phyloP scores from a whole-genome alignment of 345 rosid genomes.

The Dipteronia sinensis region DNA sequence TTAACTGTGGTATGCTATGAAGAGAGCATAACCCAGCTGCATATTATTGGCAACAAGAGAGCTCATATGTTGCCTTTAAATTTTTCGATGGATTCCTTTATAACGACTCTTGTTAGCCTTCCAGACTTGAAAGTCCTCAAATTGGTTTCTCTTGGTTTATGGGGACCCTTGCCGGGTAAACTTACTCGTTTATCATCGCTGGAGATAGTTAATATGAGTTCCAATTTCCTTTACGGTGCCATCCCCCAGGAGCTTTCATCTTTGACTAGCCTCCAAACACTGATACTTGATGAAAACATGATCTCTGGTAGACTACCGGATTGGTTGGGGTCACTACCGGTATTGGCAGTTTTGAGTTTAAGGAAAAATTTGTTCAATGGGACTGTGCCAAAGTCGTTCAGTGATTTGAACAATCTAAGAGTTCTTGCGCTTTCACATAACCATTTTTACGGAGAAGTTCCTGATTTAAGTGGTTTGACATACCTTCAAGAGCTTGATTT shows the following conservation, averaged over 20 bases:
- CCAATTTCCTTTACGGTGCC: slow-evolving; percentile 67
- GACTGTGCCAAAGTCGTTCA: slow-evolving; percentile 66
- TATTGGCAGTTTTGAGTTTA: slow-evolving; percentile 71
- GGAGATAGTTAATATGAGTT: slow-evolving; percentile 85
- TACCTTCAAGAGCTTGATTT: slow-evolving; percentile 89
- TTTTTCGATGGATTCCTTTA: slow-evolving; percentile 79
- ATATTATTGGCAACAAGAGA: slow-evolving; percentile 59
- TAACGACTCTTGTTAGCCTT: slow-evolving; percentile 72
- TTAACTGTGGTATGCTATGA: slow-evolving; percentile 86
- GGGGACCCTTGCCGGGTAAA: slow-evolving; percentile 87
- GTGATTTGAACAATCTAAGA: slow-evolving; percentile 69
- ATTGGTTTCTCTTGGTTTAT: slow-evolving; percentile 79
- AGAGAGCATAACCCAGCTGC: slow-evolving; percentile 78
- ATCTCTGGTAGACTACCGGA: slow-evolving; percentile 62
- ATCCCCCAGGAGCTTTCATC: slow-evolving; percentile 70
- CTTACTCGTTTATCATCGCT: slow-evolving; percentile 60
- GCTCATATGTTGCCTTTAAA: slow-evolving; percentile 54
- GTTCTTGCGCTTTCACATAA: slow-evolving; percentile 78
- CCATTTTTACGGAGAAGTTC: slow-evolving; percentile 67
- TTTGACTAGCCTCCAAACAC: slow-evolving; percentile 61
- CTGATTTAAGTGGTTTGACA: slow-evolving; percentile 65
- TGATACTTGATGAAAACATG: slow-evolving; percentile 83
- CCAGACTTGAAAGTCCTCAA: slow-evolving; percentile 81
- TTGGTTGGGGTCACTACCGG: slow-evolving; percentile 62
- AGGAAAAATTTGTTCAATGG: slow-evolving; percentile 77